These are phyloP conservation scores for Takakia lepidozioides DNA, from an alignment of 225 moss, liverwort and hornwort species.

Conservation along the genomic window DNA sequence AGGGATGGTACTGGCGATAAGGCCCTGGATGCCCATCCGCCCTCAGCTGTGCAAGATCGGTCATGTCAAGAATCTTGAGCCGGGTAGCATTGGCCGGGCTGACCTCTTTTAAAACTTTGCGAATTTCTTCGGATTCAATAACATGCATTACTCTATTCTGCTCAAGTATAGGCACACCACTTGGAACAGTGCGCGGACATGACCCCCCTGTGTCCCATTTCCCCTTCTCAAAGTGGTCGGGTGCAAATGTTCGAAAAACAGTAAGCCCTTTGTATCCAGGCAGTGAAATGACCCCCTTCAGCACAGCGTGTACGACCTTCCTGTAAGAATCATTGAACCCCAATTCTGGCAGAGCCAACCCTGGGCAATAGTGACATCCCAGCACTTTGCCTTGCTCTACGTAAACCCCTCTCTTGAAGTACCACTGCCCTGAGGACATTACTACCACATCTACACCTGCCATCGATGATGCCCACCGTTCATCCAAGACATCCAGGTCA, in stretches of 20 bases:
- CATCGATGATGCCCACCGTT: conserved; percentile 34
- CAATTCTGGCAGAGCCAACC: conserved; percentile 15
- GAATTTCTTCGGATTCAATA: conserved; percentile 33
- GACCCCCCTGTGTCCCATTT: conserved; percentile 37
- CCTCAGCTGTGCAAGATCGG: conserved; percentile 44
- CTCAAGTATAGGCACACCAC: conserved; percentile 17
- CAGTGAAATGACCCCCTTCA: conserved; percentile 19
- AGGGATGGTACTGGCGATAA: conserved; percentile 35
- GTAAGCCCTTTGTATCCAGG: conserved; percentile 30
- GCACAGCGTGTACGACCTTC: conserved; percentile 25
- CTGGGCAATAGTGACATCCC: conserved; percentile 55
- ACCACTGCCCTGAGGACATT: conserved; percentile 73
- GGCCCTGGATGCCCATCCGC: conserved; percentile 75
- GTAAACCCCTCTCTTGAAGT: conserved; percentile 47
- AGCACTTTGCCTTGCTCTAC: conserved; percentile 26
- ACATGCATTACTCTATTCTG: conserved; percentile 45
- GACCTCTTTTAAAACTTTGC: conserved; percentile 1
- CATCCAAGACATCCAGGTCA: conserved; percentile 47
- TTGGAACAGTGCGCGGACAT: conserved; percentile 41
- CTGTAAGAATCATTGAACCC: conserved; percentile 35
- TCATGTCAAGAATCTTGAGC: conserved; percentile 62
- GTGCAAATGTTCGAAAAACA: conserved; percentile 62
- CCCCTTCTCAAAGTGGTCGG: conserved; percentile 55
- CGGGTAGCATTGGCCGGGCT: conserved; percentile 7
- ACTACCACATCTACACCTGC: conserved; percentile 42